Evolutionary conservation across 768 basidiomycete genomes (phyloP).

Genomic region (Suillus fuscotomentosus): DNA sequence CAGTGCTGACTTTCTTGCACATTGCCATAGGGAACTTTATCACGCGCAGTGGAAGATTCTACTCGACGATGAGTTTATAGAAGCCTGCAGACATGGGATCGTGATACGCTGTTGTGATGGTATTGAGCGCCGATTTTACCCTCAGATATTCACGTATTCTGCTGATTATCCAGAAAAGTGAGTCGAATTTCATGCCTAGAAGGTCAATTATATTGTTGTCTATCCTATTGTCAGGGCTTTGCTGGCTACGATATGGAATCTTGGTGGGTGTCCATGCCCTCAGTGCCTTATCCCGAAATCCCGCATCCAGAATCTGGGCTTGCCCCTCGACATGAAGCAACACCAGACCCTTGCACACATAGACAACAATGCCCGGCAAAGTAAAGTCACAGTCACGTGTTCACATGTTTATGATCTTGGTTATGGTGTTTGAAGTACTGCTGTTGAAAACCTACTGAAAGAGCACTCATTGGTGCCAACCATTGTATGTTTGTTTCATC

Average conservation of each 20-base stretch:
- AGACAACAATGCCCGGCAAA: constrained; percentile 1
- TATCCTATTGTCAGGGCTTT: constrained; percentile 13
- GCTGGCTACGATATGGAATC: constrained; percentile 19
- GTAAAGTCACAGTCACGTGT: constrained; percentile 3
- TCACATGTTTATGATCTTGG: constrained; percentile 17
- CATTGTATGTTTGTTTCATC: constrained; percentile 1
- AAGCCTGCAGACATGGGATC: constrained; percentile 3
- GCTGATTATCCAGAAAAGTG: constrained; percentile 38
- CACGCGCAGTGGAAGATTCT: no score
- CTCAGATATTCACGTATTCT: constrained; percentile 28
- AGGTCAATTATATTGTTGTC: not conserved
- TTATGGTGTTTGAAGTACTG: constrained; percentile 7
- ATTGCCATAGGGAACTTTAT: no score
- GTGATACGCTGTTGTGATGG: constrained; percentile 13
- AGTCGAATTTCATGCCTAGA: not conserved
- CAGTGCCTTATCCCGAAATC: constrained; percentile 18
- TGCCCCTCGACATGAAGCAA: constrained; percentile 6
- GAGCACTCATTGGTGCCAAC: constrained; percentile 18
- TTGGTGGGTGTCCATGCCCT: constrained; percentile 29
- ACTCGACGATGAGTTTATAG: no score
- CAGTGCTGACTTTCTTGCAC: not conserved
- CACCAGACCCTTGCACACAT: not conserved
- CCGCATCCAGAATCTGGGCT: constrained; percentile 12
- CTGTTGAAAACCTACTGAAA: constrained; percentile 15
- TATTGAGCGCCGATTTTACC: constrained; percentile 14